Evolutionary conservation across 176 grass and related monocot species (phyloP).

Genomic region (Lolium perenne): DNA sequence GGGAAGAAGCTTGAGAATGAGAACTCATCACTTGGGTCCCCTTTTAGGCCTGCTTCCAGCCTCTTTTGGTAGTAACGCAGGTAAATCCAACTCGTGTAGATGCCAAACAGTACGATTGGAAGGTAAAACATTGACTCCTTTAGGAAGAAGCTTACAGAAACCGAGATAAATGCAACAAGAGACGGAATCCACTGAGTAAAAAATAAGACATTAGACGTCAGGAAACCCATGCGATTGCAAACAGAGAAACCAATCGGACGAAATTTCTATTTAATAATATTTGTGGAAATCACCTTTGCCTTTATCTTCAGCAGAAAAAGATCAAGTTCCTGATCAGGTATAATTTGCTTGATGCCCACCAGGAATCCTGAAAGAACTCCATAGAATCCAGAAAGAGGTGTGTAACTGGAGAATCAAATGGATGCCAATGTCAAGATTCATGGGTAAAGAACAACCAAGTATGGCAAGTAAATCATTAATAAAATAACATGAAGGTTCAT

Average conservation of each 20-base stretch:
- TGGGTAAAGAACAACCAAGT: not conserved
- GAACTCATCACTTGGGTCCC: constrained; percentile 96
- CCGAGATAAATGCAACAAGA: constrained; percentile 63
- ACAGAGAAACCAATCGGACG: not conserved
- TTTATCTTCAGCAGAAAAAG: constrained; percentile 80
- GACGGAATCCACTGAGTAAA: constrained; percentile 76
- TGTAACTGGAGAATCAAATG: constrained; percentile 65
- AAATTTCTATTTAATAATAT: not conserved
- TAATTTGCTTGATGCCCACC: constrained; percentile 92
- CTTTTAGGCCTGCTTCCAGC: constrained; percentile 83
- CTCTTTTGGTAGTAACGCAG: constrained; percentile 92
- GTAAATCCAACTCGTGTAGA: constrained; percentile 97
- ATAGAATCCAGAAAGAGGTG: constrained; percentile 96
- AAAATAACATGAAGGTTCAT: not conserved
- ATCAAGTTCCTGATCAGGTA: constrained; percentile 86
- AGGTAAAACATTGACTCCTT: constrained; percentile 76
- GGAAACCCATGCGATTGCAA: constrained; percentile 77
- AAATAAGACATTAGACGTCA: constrained; percentile 64
- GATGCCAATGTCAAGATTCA: not conserved
- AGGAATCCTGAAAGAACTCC: constrained; percentile 89
- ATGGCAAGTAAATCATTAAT: not conserved
- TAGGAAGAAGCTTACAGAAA: constrained; percentile 72
- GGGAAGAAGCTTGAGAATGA: constrained; percentile 97
- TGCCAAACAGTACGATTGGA: constrained; percentile 82
- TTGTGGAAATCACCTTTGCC: constrained; percentile 68